Evolutionary conservation across 2,329 filamentous ascomycete genomes (phyloP).

Genomic region (Metarhizium anisopliae): DNA sequence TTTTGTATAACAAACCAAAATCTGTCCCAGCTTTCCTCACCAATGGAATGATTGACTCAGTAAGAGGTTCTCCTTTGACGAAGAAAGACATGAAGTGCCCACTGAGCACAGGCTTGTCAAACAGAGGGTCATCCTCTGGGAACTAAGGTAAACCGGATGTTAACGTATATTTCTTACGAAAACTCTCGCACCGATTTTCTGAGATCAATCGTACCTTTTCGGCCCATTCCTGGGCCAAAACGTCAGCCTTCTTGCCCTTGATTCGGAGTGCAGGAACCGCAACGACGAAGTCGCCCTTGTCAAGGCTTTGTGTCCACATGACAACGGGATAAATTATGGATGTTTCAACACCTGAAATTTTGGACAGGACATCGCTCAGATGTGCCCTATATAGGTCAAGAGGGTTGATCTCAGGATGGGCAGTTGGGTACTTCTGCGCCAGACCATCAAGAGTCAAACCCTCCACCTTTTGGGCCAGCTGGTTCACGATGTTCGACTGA

Average conservation of each 20-base stretch:
- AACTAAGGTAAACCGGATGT: slow-evolving; percentile 37
- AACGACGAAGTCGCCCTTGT: slow-evolving; percentile 75
- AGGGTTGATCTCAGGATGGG: slow-evolving; percentile 62
- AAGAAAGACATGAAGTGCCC: slow-evolving; percentile 72
- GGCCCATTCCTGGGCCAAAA: slow-evolving; percentile 52
- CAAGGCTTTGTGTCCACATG: slow-evolving; percentile 69
- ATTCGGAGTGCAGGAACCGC: slow-evolving; percentile 72
- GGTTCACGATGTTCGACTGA: slow-evolving; percentile 1
- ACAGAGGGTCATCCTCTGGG: slow-evolving; percentile 63
- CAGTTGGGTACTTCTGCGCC: slow-evolving; percentile 36
- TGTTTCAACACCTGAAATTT: slow-evolving; percentile 61
- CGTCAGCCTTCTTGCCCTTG: slow-evolving; percentile 59
- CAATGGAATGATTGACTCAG: slow-evolving; percentile 57
- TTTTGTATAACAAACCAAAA: slow-evolving; percentile 28
- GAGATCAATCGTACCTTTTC: slow-evolving; percentile 39
- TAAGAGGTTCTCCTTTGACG: slow-evolving; percentile 62
- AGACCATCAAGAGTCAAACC: slow-evolving; percentile 6
- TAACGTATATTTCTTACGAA: neutral
- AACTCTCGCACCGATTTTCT: neutral
- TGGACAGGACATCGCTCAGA: slow-evolving; percentile 58
- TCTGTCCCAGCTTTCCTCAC: slow-evolving; percentile 52
- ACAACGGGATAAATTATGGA: slow-evolving; percentile 66
- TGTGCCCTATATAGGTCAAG: slow-evolving; percentile 74
- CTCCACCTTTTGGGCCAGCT: slow-evolving; percentile 8
- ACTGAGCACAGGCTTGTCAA: slow-evolving; percentile 58